Evolutionary conservation across 352 stramenopile species (phyloP), one percentile per base, ranked within the genome.

Genomic region (Globisporangium splendens): DNA sequence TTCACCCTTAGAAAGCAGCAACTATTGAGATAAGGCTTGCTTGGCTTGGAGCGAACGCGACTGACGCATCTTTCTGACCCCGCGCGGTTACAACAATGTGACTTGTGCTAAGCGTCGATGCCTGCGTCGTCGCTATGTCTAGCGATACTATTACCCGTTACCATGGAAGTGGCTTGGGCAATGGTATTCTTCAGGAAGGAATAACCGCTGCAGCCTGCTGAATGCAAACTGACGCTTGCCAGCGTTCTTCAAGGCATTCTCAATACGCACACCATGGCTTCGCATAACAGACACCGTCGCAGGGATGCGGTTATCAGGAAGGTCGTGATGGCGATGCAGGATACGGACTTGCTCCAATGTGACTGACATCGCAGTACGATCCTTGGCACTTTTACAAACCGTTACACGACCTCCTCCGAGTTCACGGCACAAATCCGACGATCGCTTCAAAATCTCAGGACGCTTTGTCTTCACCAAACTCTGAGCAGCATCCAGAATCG

Each of bases 331-430:
- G 28, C 79, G 80, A 50, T 89, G 79, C 70, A 96, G 54, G 33
- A 96, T 93, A 28, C 85, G 84, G 31, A 92, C 91, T 62, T 98
- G 89, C 67, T 98, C 97, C 31, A 98, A 87, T 24, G 96, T 99
- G 24, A 98, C 89, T 18, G 96, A 97, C 96, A 99, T 99, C 48
- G 93, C 95, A 39, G 96, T 99, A 44, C 96, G 86, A 75, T 99
- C 96, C 69, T 99, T 99, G 15, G 96, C 96, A 69, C 84, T 98
- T 64, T 99, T 99, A 66, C 96, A 99, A 49, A 98, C 97, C 0
- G 97, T 97, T 17, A 97, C 83, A 46, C 91, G 90, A 1, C 93
- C 95, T 33, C 84, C 96, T 20, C 93, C 90, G 4, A 99, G 65
- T 50, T 90, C 75, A 17, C 86, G 79, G 64, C 86, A 93, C 42